Base-by-base conservation (phyloP, 2,329 filamentous ascomycete genomes). In the Fusarium ambrosium region DNA sequence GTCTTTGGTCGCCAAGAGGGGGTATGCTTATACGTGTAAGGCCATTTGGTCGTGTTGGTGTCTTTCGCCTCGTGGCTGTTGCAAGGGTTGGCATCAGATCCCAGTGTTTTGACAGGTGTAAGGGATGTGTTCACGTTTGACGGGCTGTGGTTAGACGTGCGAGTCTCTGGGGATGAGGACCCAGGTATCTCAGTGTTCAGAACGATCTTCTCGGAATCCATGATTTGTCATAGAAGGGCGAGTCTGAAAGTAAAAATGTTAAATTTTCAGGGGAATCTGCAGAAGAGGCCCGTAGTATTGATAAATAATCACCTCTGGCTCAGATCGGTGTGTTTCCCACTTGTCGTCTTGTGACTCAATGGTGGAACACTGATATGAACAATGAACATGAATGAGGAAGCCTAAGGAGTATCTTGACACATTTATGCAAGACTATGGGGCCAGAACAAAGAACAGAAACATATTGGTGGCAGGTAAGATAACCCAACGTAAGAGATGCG, bases 361-460 rank as follows among this genome's bases (percentile, higher is more conserved):
- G 14, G n/a, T 8, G 11, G 11, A 36, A 51, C 27, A 41, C 11
- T 9, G 4, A 29, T 5, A 18, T 14, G 36, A 71, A 68, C 13
- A 63, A 11, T 43, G 32, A 61, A 55, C 6, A 14, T 8, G 14
- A 39, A 18, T 32, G 10, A 7, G 20, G 20, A 41, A 24, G 29
- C 9, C 9, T 56, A 13, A 13, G 22, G 20, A 20, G 43, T 14
- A 43, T 37, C 27, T 22, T 37, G 16, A 18, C 20, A 20, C 16
- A 27, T 41, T 6, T 6, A 20, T 29, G 43, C 18, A 51, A 32
- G 18, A 29, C n/a, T 6, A 22, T 34, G 7, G 36, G 11, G 3
- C 7, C 4, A 6, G 34, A 34, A 72, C 68, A 72, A 69, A 64
- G 60, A 53, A 62, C 6, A 27, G 20, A 10, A 16, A 10, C 27